phyloP scores from a whole-genome alignment of 1,139 yeast genomes.

The Suhomyces chickasaworum region DNA sequence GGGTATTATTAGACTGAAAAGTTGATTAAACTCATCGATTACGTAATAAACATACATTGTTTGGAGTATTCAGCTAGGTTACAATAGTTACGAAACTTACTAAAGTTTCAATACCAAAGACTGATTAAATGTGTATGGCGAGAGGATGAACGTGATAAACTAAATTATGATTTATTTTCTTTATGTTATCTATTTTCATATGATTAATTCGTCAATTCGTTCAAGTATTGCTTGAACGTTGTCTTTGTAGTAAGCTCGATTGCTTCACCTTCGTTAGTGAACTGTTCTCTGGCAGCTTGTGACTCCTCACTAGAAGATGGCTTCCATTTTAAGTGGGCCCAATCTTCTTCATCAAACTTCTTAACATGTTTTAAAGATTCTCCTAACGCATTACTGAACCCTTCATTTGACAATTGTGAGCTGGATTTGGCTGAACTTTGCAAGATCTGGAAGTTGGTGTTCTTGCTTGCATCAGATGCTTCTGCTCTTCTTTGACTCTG shows the following conservation, averaged over 20 bases:
- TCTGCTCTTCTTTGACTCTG: slow-evolving; percentile 31
- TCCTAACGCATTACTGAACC: slow-evolving; percentile 64
- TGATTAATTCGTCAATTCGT: slow-evolving; percentile 14
- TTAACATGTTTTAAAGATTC: slow-evolving; percentile 78
- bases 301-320: slow-evolving; percentile 41
- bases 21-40: no score
- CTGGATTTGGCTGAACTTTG: slow-evolving; percentile 47
- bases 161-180: neutral
- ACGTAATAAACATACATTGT: no score
- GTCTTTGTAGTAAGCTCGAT: slow-evolving; percentile 30
- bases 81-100: no score
- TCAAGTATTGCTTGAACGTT: slow-evolving; percentile 34
- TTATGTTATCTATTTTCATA: neutral
- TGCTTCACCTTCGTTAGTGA: slow-evolving; percentile 26
- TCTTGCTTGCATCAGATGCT: slow-evolving; percentile 34
- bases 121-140: no score
- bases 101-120: no score
- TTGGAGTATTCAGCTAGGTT: no score
- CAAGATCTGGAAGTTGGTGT: slow-evolving; percentile 45
- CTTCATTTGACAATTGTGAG: slow-evolving; percentile 72
- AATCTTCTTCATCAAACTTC: slow-evolving; percentile 73
- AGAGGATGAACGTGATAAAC: neutral
- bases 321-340: slow-evolving; percentile 52
- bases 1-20: no score
- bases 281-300: slow-evolving; percentile 29